Base-by-base conservation (phyloP, 2,329 filamentous ascomycete genomes). In the Myriangium duriaei region DNA sequence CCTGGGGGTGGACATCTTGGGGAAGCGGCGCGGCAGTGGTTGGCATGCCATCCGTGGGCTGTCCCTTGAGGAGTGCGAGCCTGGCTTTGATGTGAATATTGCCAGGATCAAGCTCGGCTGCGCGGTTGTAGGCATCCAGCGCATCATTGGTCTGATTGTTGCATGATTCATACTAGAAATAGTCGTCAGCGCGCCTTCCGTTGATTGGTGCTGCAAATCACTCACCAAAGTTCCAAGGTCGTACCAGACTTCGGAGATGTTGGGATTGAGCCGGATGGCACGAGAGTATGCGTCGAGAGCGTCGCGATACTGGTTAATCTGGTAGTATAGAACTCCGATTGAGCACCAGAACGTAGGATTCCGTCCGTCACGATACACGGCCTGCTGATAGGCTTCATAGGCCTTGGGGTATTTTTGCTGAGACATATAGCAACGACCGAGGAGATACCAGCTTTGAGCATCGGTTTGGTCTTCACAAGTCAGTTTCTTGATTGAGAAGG, bases 271-370 rank as follows among this genome's bases (percentile, higher is more conserved):
- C 40, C 91, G 81, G 52, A 96, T 98, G 32, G 91, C 91, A 43
- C 91, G 82, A 44, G 87, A 95, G 62, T 96, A 98, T 28, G 91
- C 91, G 65, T 98, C 91, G 37, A 98, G 73, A 3, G 91, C 91
- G 67, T 98, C 91, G 42, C 91, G 79, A 63, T 98, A 98, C 65
- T 98, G 91, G 62, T 96, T 98, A 67, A 98, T 98, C 63, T 96
- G 91, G 64, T 96, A 98, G 61, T 98, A 98, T 42, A 98, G 72
- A 11, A 98, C 91, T 58, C 91, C 91, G 56, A 98, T 98, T 7
- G 88, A 96, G 67, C 91, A 96, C 91, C 91, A 98, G 67, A 96
- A 98, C 2, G 91, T 96, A 12, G 91, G 91, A 58, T 96, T 96
- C 49, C 91, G 81, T 21, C 91, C 91, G 57, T 98, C 91, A 41